Base-by-base conservation (phyloP, 176 grass and related monocot genomes). In the Otatea glauca region DNA sequence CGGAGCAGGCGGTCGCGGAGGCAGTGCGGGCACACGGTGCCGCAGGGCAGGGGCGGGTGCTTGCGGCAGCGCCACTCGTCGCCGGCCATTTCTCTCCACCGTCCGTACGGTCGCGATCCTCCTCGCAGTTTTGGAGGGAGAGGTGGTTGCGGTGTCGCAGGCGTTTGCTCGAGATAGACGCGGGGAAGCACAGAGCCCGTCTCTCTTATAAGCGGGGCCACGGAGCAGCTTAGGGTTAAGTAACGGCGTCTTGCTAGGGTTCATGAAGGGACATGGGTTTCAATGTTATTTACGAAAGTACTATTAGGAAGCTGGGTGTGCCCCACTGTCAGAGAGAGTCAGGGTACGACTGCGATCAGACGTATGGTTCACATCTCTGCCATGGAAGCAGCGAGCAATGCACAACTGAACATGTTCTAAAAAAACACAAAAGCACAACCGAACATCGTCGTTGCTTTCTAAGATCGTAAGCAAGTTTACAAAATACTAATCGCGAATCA, bases 11-110 rank as follows among this genome's bases (percentile, higher is more conserved):
- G 88, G 41, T 99, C 88, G 58, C 68, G 89, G 80, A 99, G 91
- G 91, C 93, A 99, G 66, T 76, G 21, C 32, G 96, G 80, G 70
- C 96, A 96, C 64, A 92, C 91, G 38, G 91, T 90, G 59, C 27
- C 83, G 90, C 37, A 56, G 5, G 84, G 54, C 6, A 14, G 0
- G 4, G 84, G 2, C 10, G 24, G 80, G 75, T 99, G 96, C 69
- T 54, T 84, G 75, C 88, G 68, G 83, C 96, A 99, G 23, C 83
- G 88, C 83, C 83, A 86, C 21, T 72, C 84, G 74, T 83, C 84
- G 72, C 75, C 79, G 29, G 23, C 72, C 84, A 82, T 85, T 69
- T 48, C 75, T 62, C 84, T 3, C 41, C 39, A 25, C 65, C 74
- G 61, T 71, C 50, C 65, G 47, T 20, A 23, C 11, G 64, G 56